Conservation (phyloP, 140 eudicot species). For the Ambrosia hybrid region DNA sequence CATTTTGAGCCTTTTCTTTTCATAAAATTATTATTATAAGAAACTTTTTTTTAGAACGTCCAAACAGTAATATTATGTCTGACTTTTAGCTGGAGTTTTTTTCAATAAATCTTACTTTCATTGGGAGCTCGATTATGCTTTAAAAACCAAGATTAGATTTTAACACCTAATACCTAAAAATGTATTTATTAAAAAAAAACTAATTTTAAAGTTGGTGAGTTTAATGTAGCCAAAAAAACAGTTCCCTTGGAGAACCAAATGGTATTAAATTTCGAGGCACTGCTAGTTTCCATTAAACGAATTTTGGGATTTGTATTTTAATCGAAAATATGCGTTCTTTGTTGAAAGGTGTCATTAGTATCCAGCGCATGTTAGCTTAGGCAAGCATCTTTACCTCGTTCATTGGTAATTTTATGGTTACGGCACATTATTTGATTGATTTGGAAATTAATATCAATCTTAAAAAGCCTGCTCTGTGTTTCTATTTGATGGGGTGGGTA, state of each 20-base stretch:
- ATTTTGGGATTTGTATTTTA: constrained; percentile 30
- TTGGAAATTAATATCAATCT: neutral
- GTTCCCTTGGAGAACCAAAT: neutral
- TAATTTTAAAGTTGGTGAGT: constrained; percentile 22
- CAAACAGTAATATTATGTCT: too few species aligned
- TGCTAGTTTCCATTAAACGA: neutral
- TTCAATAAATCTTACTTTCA: too few species aligned
- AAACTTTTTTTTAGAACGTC: too few species aligned
- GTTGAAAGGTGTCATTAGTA: constrained; percentile 26
- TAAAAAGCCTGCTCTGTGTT: constrained; percentile 28
- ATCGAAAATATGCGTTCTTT: constrained; percentile 34
- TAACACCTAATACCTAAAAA: too few species aligned
- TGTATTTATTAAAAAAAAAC: neutral
- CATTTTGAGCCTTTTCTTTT: too few species aligned
- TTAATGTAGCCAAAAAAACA: constrained; percentile 7
- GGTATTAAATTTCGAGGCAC: neutral
- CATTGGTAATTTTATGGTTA: constrained; percentile 12
- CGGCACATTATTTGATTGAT: constrained; percentile 10
- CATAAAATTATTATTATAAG: too few species aligned
- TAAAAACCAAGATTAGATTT: too few species aligned
- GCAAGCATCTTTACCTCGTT: constrained; percentile 23
- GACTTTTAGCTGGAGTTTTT: too few species aligned
- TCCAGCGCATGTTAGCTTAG: constrained; percentile 34
- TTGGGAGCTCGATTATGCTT: too few species aligned
- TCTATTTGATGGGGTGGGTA: too few species aligned